A percentile compares a stretch with the other conserved stretches of the same genome.
Conservation (phyloP, 148 eudicot species). For the Salicornia ramosissima region DNA sequence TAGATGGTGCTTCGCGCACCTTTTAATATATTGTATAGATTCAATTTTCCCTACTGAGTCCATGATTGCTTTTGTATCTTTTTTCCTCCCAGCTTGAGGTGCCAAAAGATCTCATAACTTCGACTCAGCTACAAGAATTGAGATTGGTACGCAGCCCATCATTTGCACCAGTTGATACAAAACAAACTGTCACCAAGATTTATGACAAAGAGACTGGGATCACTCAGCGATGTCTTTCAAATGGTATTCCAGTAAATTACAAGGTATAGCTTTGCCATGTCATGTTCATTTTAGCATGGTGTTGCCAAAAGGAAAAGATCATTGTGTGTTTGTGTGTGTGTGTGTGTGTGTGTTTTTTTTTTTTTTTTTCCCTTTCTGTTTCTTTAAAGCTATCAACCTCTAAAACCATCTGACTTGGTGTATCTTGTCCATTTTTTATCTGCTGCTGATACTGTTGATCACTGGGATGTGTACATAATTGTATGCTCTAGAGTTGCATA, state of each 20-base stretch:
- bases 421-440: not conserved
- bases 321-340: not conserved
- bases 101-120: slow-evolving; percentile 78
- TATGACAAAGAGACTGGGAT: slow-evolving; percentile 86
- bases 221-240: slow-evolving; percentile 78
- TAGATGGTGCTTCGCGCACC: too few relatives aligned
- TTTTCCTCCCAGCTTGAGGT: slow-evolving; percentile 82
- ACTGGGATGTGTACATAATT: not conserved
- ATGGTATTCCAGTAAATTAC: slow-evolving; percentile 92
- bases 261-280: slow-evolving; percentile 43
- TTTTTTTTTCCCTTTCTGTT: too few relatives aligned
- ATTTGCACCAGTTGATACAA: slow-evolving; percentile 49
- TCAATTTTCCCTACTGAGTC: not conserved
- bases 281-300: slow-evolving; percentile 6
- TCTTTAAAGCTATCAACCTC: too few relatives aligned
- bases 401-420: not conserved
- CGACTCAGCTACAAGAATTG: slow-evolving; percentile 56
- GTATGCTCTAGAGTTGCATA: not conserved
- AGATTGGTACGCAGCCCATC: slow-evolving; percentile 50
- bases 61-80: slow-evolving; percentile 11
- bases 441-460: not conserved
- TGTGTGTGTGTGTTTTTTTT: too few relatives aligned
- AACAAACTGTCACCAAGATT: slow-evolving; percentile 36
- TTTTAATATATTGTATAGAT: too few relatives aligned
- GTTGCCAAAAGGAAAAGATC: not conserved